A percentile compares a stretch with the other conserved stretches of the same genome.
phyloP scores from a whole-genome alignment of 139 green algal species.

The Axilococcus clingmanii region DNA sequence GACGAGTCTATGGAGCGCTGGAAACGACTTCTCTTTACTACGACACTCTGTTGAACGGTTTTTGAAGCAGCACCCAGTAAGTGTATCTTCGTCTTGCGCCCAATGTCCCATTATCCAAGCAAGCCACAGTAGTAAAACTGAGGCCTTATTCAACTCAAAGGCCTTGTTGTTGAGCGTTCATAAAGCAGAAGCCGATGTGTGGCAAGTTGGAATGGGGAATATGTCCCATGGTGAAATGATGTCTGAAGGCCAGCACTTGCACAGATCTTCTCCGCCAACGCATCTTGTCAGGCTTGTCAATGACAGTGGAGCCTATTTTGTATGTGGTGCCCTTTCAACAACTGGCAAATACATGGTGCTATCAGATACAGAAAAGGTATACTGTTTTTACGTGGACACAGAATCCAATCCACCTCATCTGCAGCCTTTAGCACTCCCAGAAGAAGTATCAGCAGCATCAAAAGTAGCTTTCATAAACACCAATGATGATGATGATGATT shows the following conservation, averaged over 20 bases:
- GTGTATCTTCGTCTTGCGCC: constrained; percentile 33
- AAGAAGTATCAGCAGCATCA: constrained; percentile 11
- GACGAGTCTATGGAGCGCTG: constrained; percentile 54
- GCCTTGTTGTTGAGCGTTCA: too few relatives aligned
- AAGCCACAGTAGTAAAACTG: too few relatives aligned
- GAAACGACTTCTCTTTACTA: constrained; percentile 66
- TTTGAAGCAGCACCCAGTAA: constrained; percentile 38
- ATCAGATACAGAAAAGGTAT: too few relatives aligned
- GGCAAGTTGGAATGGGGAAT: not conserved
- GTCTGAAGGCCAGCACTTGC: not conserved
- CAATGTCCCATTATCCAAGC: constrained; percentile 8
- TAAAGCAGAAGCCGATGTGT: too few relatives aligned
- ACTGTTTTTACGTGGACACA: too few relatives aligned
- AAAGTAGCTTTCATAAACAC: too few relatives aligned
- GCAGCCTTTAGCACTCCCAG: constrained; percentile 12
- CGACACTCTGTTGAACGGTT: constrained; percentile 44
- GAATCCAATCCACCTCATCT: not conserved
- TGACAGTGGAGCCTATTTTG: not conserved
- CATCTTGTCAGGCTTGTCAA: constrained; percentile 2
- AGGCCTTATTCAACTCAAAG: too few relatives aligned
- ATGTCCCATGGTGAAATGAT: not conserved
- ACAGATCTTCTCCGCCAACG: too few relatives aligned
- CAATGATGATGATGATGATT: too few relatives aligned
- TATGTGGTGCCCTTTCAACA: constrained; percentile 35
- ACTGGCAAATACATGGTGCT: constrained; percentile 51